Evolutionary conservation across 108 stramenopile genomes (phyloP).

Genomic region (Mediolabrus comicus): DNA sequence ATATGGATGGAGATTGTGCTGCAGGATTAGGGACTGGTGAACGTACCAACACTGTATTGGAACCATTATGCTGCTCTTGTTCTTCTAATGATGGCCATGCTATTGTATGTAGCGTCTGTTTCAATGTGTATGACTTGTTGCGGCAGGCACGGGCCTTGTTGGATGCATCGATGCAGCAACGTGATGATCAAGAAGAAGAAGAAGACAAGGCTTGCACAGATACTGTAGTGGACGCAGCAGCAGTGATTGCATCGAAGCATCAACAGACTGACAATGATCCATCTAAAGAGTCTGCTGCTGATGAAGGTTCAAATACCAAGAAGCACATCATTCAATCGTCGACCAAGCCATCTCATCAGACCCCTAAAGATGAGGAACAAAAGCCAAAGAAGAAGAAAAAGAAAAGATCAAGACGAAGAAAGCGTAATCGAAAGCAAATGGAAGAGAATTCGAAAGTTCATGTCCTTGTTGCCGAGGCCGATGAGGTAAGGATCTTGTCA

Average conservation of each 20-base stretch:
- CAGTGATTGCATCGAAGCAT: neutral
- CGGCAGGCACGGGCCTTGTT: conserved; percentile 36
- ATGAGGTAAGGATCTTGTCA: conserved; percentile 28
- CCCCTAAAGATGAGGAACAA: neutral
- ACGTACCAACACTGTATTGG: neutral
- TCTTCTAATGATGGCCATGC: conserved; percentile 22
- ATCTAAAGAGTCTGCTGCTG: neutral
- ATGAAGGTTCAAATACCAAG: neutral
- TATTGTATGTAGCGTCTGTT: conserved; percentile 44
- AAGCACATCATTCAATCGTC: neutral
- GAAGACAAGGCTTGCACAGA: neutral
- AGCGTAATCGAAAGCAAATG: conserved; percentile 25
- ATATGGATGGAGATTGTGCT: conserved; percentile 2
- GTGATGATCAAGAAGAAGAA: conserved; percentile 36
- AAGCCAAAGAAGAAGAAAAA: conserved; percentile 10
- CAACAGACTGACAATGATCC: neutral
- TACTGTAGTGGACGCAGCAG: too few relatives aligned
- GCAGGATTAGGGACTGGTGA: neutral
- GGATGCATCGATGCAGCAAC: conserved; percentile 1
- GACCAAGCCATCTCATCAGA: neutral
- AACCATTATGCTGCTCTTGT: conserved; percentile 2
- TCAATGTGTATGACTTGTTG: conserved; percentile 42
- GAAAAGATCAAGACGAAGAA: conserved; percentile 11
- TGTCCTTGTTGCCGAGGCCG: conserved; percentile 33
- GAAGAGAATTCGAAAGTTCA: conserved; percentile 43